Evolutionary conservation across 495 filamentous ascomycete species (phyloP).

Genomic region (Podospora tetraspora): DNA sequence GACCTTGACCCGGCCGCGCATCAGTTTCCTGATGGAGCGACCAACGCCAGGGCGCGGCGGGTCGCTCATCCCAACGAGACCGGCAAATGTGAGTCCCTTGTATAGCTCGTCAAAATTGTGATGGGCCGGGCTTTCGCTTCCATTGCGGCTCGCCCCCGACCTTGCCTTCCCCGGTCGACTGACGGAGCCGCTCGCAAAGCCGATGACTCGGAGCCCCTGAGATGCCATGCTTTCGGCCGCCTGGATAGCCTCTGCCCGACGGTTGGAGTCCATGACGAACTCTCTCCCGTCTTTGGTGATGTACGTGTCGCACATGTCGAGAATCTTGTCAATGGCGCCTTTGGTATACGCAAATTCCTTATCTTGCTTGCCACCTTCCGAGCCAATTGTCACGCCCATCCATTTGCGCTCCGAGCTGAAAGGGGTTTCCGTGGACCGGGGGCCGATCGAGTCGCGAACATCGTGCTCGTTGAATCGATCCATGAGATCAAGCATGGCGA

Average conservation of each 20-base stretch:
- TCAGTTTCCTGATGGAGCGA: constrained; percentile 80
- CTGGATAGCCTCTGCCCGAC: constrained; percentile 65
- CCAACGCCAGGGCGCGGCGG: constrained; percentile 86
- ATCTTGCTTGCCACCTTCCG: constrained; percentile 44
- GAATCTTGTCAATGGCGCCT: constrained; percentile 82
- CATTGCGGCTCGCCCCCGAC: constrained; percentile 27
- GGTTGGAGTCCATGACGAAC: constrained; percentile 73
- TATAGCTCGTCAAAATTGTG: constrained; percentile 66
- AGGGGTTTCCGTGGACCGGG: constrained; percentile 73
- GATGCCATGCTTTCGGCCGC: constrained; percentile 88
- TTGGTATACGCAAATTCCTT: constrained; percentile 87
- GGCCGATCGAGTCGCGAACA: constrained; percentile 75
- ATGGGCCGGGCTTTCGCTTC: constrained; percentile 34
- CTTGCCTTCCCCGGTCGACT: constrained; percentile 33
- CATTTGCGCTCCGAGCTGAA: constrained; percentile 98
- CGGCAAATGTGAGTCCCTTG: constrained; percentile 79
- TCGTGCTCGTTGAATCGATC: constrained; percentile 88
- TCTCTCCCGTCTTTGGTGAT: constrained; percentile 82
- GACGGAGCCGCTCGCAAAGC: constrained; percentile 75
- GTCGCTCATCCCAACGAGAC: constrained; percentile 94
- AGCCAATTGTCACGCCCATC: constrained; percentile 91
- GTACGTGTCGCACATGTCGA: constrained; percentile 86
- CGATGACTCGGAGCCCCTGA: constrained; percentile 85
- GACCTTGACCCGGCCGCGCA: constrained; percentile 89
- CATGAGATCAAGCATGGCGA: constrained; percentile 87